Conservation (phyloP, 345 rosid genomes). For the Lumnitzera racemosa region DNA sequence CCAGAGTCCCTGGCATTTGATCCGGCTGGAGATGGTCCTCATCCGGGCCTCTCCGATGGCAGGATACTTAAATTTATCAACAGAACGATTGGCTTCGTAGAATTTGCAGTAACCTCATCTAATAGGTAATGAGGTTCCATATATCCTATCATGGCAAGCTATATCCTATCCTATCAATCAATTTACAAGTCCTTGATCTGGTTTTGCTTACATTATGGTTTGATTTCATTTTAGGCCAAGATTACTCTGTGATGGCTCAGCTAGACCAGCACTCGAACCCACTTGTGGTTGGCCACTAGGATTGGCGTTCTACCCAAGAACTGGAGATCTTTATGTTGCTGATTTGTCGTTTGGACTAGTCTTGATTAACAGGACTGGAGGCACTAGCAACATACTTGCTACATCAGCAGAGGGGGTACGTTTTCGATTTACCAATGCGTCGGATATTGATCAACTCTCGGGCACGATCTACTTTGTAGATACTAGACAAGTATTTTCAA, state of each 20-base stretch:
- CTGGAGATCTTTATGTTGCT: slow-evolving; percentile 11
- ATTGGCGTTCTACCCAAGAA: background rate
- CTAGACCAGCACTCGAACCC: background rate
- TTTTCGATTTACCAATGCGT: slow-evolving; percentile 9
- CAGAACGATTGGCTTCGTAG: slow-evolving; percentile 17
- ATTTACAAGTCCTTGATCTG: no score
- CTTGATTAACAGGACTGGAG: slow-evolving; percentile 8
- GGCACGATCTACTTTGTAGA: slow-evolving; percentile 10
- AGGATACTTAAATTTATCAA: slow-evolving; percentile 26
- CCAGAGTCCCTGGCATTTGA: slow-evolving; percentile 7
- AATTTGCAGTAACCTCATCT: slow-evolving; percentile 22
- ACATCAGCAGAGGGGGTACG: slow-evolving; percentile 6
- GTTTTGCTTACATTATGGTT: no score
- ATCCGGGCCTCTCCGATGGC: slow-evolving; percentile 39
- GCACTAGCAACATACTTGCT: slow-evolving; percentile 8
- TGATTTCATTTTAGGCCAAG: background rate
- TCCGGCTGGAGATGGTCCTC: slow-evolving; percentile 14
- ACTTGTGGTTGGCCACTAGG: slow-evolving; percentile 21
- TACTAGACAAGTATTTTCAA: background rate
- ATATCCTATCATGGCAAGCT: no score
- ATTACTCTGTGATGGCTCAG: slow-evolving; percentile 9
- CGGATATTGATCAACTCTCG: slow-evolving; percentile 6
- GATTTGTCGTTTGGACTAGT: slow-evolving; percentile 12
- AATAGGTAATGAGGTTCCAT: slow-evolving; percentile 10
- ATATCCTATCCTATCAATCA: no score